phyloP scores from a whole-genome alignment of 495 filamentous ascomycete species.

The Sphaerosporella brunnea region DNA sequence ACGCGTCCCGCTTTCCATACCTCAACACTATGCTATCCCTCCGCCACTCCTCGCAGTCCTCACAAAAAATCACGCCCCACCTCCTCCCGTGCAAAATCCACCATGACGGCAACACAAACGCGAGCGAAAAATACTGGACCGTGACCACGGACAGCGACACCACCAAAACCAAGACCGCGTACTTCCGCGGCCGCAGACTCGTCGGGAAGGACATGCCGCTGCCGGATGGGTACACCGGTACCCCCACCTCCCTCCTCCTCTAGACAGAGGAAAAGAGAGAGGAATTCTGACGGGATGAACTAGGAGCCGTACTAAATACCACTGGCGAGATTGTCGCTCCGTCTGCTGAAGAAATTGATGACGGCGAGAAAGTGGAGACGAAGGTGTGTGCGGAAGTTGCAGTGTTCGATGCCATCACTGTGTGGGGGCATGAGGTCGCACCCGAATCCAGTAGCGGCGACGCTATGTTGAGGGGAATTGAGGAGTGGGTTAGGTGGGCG shows the following conservation, averaged over 20 bases:
- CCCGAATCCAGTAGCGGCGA: slow-evolving; percentile 35
- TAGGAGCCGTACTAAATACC: background rate
- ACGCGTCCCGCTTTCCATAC: too few relatives aligned
- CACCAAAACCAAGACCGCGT: slow-evolving; percentile 1
- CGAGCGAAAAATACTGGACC: slow-evolving; percentile 55
- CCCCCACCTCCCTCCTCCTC: slow-evolving; percentile 9
- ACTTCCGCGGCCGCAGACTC: slow-evolving; percentile 55
- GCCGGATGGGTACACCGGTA: slow-evolving; percentile 60
- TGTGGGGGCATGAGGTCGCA: slow-evolving; percentile 62
- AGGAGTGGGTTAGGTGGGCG: slow-evolving; percentile 73
- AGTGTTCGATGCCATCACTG: slow-evolving; percentile 56
- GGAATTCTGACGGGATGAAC: background rate
- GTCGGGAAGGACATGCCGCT: slow-evolving; percentile 47
- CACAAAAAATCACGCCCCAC: slow-evolving; percentile 33
- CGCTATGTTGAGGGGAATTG: slow-evolving; percentile 43
- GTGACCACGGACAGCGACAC: too few relatives aligned
- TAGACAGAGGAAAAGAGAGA: slow-evolving; percentile 35
- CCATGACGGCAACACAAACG: slow-evolving; percentile 53
- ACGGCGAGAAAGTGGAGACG: slow-evolving; percentile 26
- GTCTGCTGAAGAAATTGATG: background rate
- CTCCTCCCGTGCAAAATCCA: slow-evolving; percentile 72
- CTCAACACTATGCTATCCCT: background rate
- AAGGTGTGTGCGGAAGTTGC: slow-evolving; percentile 45
- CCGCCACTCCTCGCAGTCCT: background rate
- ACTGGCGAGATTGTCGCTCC: background rate